A percentile compares a stretch with the other conserved stretches of the same genome.
Conservation (phyloP, 1,284 basidiomycete genomes). For the Ustilago esculenta region DNA sequence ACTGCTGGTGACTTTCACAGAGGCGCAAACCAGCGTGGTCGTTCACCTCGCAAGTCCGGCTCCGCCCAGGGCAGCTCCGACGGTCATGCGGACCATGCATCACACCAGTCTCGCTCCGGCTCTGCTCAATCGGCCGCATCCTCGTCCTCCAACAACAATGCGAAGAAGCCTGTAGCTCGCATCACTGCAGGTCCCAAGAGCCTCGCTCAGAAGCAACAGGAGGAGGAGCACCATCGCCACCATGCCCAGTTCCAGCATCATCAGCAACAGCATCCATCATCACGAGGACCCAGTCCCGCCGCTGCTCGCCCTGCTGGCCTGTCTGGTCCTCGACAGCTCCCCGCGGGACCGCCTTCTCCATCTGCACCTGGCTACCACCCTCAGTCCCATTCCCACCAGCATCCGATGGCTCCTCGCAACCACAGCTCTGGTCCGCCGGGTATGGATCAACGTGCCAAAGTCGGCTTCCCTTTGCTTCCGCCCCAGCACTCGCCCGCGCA, state of each 20-base stretch:
- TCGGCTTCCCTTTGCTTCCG: slow-evolving; percentile 18
- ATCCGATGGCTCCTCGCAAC: slow-evolving; percentile 7
- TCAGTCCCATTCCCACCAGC: slow-evolving; percentile 6
- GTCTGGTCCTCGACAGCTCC: slow-evolving; percentile 34
- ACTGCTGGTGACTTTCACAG: slow-evolving; percentile 46
- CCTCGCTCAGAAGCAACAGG: slow-evolving; percentile 24
- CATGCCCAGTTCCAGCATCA: slow-evolving; percentile 2
- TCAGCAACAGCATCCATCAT: neutral
- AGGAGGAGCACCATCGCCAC: slow-evolving; percentile 4
- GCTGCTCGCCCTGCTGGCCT: slow-evolving; percentile 13
- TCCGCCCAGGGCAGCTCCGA: slow-evolving; percentile 6
- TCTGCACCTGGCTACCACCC: slow-evolving; percentile 4
- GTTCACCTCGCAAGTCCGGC: slow-evolving; percentile 25
- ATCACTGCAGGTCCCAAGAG: slow-evolving; percentile 48
- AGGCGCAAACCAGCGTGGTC: slow-evolving; percentile 29
- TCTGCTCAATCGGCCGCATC: slow-evolving; percentile 21
- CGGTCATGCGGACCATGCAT: neutral
- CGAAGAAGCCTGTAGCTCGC: slow-evolving; percentile 31
- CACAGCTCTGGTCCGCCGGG: slow-evolving; percentile 6
- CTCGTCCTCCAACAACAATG: slow-evolving; percentile 3
- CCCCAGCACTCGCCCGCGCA: slow-evolving; percentile 10
- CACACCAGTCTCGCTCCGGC: slow-evolving; percentile 2
- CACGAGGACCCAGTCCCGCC: slow-evolving; percentile 15
- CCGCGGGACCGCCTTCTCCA: slow-evolving; percentile 12
- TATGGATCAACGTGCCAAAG: slow-evolving; percentile 4